Percentiles rank a stretch among this genome's conserved stretches.
phyloP scores from a whole-genome alignment of 257 asterid genomes.

The Asclepias syriaca region DNA sequence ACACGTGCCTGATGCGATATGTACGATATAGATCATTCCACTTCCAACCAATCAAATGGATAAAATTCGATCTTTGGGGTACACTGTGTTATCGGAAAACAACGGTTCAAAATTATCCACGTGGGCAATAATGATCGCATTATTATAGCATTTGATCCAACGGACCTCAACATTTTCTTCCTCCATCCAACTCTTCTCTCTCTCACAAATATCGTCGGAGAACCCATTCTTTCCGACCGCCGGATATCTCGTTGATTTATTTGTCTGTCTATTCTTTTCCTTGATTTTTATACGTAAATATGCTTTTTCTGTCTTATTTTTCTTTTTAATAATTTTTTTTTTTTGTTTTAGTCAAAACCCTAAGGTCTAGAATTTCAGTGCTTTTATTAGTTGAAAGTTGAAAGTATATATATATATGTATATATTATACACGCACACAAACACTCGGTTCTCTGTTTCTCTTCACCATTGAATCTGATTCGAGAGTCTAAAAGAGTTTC shows the following conservation, averaged over 20 bases:
- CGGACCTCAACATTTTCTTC: conserved; percentile 44
- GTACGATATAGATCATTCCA: conserved; percentile 42
- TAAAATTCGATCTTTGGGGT: conserved; percentile 8
- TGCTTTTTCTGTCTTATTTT: not conserved
- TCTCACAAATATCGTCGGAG: conserved; percentile 9
- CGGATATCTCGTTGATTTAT: not conserved
- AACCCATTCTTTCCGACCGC: not conserved
- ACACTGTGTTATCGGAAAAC: conserved; percentile 40
- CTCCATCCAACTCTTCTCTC: conserved; percentile 2
- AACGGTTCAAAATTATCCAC: conserved; percentile 52
- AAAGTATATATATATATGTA: not conserved
- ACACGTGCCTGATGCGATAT: conserved; percentile 36
- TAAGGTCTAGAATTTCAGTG: not conserved
- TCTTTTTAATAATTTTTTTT: not conserved
- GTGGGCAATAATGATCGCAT: conserved; percentile 36
- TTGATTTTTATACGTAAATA: not conserved
- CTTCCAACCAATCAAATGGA: conserved; percentile 42
- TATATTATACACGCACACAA: not conserved
- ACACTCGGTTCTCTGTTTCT: not conserved
- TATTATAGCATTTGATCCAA: conserved; percentile 51
- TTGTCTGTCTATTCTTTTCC: not conserved
- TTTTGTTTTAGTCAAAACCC: not conserved
- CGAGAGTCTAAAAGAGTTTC: not conserved
- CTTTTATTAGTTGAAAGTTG: not conserved
- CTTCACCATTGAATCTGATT: not conserved